Conservation (phyloP, 805 yeast species). For the Maudiozyma serrabonitensis region DNA sequence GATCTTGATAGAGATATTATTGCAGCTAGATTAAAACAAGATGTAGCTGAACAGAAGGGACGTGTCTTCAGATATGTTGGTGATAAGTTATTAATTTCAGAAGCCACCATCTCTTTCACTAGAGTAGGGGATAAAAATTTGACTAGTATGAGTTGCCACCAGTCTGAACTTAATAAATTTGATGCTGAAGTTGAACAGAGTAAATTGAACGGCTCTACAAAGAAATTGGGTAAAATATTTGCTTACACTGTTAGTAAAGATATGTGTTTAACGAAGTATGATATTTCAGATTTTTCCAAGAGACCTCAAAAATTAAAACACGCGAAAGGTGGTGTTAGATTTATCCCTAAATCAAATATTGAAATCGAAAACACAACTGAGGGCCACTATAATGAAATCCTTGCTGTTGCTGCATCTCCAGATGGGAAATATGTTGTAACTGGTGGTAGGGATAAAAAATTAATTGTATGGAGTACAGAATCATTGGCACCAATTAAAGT, state of each 20-base stretch:
- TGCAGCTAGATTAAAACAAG: constrained; percentile 68
- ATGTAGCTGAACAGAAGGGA: constrained; percentile 86
- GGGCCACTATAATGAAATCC: constrained; percentile 71
- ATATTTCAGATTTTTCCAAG: constrained; percentile 41
- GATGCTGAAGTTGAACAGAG: constrained; percentile 16
- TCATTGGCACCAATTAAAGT: constrained; percentile 66
- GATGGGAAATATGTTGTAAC: constrained; percentile 86
- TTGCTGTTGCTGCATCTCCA: constrained; percentile 72
- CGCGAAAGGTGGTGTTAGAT: constrained; percentile 49
- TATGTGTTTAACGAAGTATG: constrained; percentile 72
- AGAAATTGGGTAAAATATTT: constrained; percentile 45
- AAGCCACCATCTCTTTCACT: constrained; percentile 35
- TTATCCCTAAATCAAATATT: constrained; percentile 28
- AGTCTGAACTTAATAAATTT: constrained; percentile 28
- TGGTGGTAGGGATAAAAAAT: constrained; percentile 76
- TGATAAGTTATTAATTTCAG: constrained; percentile 35
- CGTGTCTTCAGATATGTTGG: constrained; percentile 62
- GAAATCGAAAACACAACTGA: constrained; percentile 43
- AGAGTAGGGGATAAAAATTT: constrained; percentile 54
- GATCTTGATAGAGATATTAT: constrained; percentile 85
- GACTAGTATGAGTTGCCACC: constrained; percentile 35
- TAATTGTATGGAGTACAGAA: constrained; percentile 81
- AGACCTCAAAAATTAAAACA: constrained; percentile 61
- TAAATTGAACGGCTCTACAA: constrained; percentile 38
- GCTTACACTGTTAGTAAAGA: constrained; percentile 80